Percentiles rank a stretch among this genome's conserved stretches.
Evolutionary conservation across 2,329 filamentous ascomycete genomes (phyloP).

Genomic region (Hypocreales sp.): DNA sequence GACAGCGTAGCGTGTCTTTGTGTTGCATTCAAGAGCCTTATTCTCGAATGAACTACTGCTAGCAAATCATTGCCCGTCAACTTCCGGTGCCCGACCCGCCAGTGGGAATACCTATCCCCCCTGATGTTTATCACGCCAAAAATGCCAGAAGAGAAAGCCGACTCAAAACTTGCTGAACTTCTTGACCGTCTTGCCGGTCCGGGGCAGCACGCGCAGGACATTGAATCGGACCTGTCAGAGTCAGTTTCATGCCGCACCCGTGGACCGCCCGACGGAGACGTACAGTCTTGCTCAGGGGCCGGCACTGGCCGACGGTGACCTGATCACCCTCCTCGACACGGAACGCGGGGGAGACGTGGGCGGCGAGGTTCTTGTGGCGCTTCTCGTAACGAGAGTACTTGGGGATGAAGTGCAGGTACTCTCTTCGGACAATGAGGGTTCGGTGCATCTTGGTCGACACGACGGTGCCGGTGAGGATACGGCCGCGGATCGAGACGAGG

Average conservation of each 20-base stretch:
- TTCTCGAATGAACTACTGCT: conserved; percentile 29
- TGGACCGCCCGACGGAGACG: conserved; percentile 28
- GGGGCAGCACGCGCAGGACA: conserved; percentile 94
- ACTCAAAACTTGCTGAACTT: conserved; percentile 96
- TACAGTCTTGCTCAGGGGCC: conserved; percentile 99
- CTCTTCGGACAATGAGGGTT: conserved; percentile 96
- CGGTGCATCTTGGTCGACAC: conserved; percentile 99
- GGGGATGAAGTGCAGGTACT: conserved; percentile 99
- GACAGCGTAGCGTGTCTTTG: too few relatives aligned
- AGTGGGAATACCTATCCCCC: conserved; percentile 18
- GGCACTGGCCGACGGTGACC: conserved; percentile 98
- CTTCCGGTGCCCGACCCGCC: conserved; percentile 25
- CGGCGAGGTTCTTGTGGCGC: conserved; percentile 99
- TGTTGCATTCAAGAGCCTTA: conserved; percentile 24
- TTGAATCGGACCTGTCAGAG: conserved; percentile 82
- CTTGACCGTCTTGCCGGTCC: conserved; percentile 96
- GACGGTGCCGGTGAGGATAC: conserved; percentile 98
- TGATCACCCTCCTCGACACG: conserved; percentile 99
- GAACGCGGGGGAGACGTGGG: conserved; percentile 98
- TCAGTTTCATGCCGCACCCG: conserved; percentile 12
- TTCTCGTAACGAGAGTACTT: conserved; percentile 99
- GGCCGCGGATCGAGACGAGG: conserved; percentile 97
- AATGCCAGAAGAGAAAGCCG: conserved; percentile 33
- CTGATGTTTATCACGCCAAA: conserved; percentile 36
- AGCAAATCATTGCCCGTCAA: conserved; percentile 26